phyloP scores from a whole-genome alignment of 2,329 filamentous ascomycete genomes.

The Pleurostoma richardsiae region DNA sequence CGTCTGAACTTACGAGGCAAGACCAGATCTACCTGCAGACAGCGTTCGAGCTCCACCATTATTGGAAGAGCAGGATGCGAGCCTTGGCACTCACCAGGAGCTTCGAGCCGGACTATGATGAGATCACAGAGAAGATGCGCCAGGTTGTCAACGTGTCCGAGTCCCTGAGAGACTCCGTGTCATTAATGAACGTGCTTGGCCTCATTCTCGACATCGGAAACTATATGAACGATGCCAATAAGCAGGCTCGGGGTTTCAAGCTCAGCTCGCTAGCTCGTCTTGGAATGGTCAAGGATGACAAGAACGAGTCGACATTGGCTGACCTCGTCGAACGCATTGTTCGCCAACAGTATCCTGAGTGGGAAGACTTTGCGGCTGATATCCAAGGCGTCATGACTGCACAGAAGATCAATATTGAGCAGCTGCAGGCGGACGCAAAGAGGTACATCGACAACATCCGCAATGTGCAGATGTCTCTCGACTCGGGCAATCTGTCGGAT shows the following conservation, averaged over 20 bases:
- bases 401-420: constrained; percentile 93
- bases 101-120: constrained; percentile 85
- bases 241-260: constrained; percentile 97
- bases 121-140: constrained; percentile 78
- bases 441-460: constrained; percentile 93
- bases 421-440: constrained; percentile 80
- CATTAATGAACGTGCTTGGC: constrained; percentile 91
- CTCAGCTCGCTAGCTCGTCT: constrained; percentile 87
- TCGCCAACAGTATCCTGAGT: constrained; percentile 92
- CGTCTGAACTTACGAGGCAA: constrained; percentile 81
- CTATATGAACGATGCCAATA: constrained; percentile 99
- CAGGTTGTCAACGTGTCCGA: constrained; percentile 86
- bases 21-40: constrained; percentile 95
- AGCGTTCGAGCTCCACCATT: constrained; percentile 90
- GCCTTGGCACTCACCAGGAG: constrained; percentile 79
- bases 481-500: constrained; percentile 90
- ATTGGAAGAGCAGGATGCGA: constrained; percentile 97
- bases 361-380: constrained; percentile 83
- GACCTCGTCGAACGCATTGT: constrained; percentile 96
- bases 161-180: constrained; percentile 83
- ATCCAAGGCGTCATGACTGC: constrained; percentile 72
- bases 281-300: constrained; percentile 98
- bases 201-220: constrained; percentile 97
- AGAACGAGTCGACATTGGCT: constrained; percentile 94
- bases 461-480: constrained; percentile 87